Evolutionary conservation across 345 rosid genomes (phyloP).

Genomic region (Erysimum cheiranthoides): DNA sequence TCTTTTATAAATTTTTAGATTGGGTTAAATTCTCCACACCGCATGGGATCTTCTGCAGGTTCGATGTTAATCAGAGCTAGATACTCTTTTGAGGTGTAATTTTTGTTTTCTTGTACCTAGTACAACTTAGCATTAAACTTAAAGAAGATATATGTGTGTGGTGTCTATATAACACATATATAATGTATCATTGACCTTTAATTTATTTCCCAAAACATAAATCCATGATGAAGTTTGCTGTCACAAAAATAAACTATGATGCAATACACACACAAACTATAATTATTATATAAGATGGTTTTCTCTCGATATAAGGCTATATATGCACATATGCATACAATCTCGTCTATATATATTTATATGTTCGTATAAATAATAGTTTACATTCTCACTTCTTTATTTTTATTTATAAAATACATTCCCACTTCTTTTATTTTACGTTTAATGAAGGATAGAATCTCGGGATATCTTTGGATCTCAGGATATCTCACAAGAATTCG

Average conservation of each 20-base stretch:
- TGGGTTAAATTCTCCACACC: background rate
- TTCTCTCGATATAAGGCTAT: background rate
- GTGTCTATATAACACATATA: background rate
- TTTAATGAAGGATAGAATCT: conserved; percentile 18
- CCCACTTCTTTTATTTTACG: background rate
- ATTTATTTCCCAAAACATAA: conserved; percentile 24
- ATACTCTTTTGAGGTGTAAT: background rate
- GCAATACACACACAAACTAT: conserved; percentile 33
- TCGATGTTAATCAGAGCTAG: background rate
- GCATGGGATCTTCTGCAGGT: background rate
- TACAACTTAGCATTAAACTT: background rate
- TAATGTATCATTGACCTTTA: conserved; percentile 19
- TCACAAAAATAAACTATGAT: background rate
- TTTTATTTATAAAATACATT: background rate
- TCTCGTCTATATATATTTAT: conserved; percentile 5
- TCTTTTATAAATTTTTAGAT: background rate
- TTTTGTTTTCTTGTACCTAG: background rate
- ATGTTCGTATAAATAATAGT: conserved; percentile 10
- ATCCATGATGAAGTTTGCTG: too few relatives aligned
- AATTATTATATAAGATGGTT: background rate
- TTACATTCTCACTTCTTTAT: conserved; percentile 27
- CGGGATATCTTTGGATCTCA: conserved; percentile 45
- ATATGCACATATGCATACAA: conserved; percentile 1
- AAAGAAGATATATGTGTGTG: background rate
- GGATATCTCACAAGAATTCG: conserved; percentile 43